Base-by-base conservation (phyloP, 352 stramenopile genomes). In the Pythium phragmitis region DNA sequence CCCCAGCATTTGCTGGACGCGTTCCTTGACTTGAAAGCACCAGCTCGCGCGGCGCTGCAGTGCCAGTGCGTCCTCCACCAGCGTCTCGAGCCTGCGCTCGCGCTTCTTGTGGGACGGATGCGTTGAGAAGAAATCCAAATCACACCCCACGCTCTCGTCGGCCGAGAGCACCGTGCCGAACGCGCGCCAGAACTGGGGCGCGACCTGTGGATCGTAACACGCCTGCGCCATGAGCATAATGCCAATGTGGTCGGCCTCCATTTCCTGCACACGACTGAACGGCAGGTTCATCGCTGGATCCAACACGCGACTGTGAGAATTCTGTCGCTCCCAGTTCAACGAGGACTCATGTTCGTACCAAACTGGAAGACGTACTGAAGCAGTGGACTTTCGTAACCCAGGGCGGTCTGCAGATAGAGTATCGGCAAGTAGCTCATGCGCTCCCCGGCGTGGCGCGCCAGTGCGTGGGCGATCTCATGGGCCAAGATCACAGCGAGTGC, bases 151-250 rank as follows among this genome's bases (percentile, higher is more conserved):
- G 4, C 79, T 59, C 9, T 65, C 68, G 28, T 62, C 65, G 30
- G 70, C 60, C 37, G 69, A 74, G 45, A 57, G 68, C 60, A 74
- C 75, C 30, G 57, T 57, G 8, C 59, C 66, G 51, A 85, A 88
- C 21, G 74, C 75, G 14, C 65, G 67, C 74, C 76, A 85, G 57
- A 83, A 71, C 7, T 75, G 71, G 34, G 74, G 74, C 5, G 79
- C 80, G 53, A 85, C 75, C 11, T 65, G 70, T 16, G 80, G 80
- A 48, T 90, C 80, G 69, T 90, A 90, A 70, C 80, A 90, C 50
- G 80, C 80, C 21, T 79, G 84, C 8, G 80, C 78, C 65, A 90
- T 82, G 52, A 90, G 69, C 80, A 90, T 90, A 56, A 90, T 75
- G n/a, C 80, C 80, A 50, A 90, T 88, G 72, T 90, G 80, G 59